Evolutionary conservation across 345 rosid species (phyloP).

Genomic region (Heritiera fomes): DNA sequence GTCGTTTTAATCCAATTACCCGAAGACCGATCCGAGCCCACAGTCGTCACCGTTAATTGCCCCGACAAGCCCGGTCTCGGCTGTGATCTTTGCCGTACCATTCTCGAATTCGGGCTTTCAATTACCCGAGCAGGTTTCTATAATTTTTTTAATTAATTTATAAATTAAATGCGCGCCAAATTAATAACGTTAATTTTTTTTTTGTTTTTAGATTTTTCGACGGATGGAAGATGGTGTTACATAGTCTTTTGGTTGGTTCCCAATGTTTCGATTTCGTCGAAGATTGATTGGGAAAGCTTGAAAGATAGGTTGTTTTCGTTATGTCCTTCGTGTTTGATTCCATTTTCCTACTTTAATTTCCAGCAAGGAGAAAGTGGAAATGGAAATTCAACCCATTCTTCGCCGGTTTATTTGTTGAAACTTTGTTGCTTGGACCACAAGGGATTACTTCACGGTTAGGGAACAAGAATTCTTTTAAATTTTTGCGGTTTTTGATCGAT

Average conservation of each 20-base stretch:
- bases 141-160: not conserved
- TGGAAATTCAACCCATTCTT: conserved; percentile 27
- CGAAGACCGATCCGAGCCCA: conserved; percentile 42
- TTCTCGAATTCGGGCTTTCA: conserved; percentile 72
- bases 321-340: conserved; percentile 56
- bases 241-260: conserved; percentile 69
- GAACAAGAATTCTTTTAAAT: not conserved
- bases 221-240: conserved; percentile 84
- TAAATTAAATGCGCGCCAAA: not conserved
- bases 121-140: conserved; percentile 57
- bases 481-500: not conserved
- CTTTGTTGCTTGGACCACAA: conserved; percentile 56
- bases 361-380: conserved; percentile 29
- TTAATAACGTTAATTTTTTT: not conserved
- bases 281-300: conserved; percentile 61
- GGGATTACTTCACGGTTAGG: conserved; percentile 68
- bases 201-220: conserved; percentile 53
- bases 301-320: conserved; percentile 53
- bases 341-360: conserved; percentile 32
- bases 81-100: conserved; percentile 66
- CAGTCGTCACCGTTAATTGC: conserved; percentile 67
- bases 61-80: conserved; percentile 85
- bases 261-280: conserved; percentile 25
- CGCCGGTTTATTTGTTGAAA: conserved; percentile 61
- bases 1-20: conserved; percentile 54